Evolutionary conservation across 768 basidiomycete species (phyloP), one percentile per base, ranked within the genome.

Genomic region (Trametes gibbosa): DNA sequence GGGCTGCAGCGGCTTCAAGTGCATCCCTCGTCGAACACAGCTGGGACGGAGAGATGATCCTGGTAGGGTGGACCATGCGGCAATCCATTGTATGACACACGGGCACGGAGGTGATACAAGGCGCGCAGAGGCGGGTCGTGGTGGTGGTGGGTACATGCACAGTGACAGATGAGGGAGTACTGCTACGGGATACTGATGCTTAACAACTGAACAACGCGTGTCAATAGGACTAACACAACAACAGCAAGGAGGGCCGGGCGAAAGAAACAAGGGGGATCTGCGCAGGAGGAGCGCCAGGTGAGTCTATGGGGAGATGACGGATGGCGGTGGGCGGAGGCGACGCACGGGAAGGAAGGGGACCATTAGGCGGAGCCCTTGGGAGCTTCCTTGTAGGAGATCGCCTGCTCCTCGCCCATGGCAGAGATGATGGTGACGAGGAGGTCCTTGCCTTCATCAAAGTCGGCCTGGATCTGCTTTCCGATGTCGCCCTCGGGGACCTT

Each of bases 331-430:
- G n/a, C n/a, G n/a, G 53, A 40, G 46, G 21, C 16, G 41, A 59
- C 57, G 24, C 48, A 61, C 59, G 25, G 35, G 21, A 25, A 39
- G 16, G 43, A 25, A 40, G 42, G 37, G 19, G 25, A 37, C 53
- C 24, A 23, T 66, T 69, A 73, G 54, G 66, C 27, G 25, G 55
- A 61, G 61, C 80, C 81, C 77, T 88, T 87, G 64, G 92, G 92
- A 55, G 90, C 89, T 75, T 95, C 94, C 84, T 98, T 96, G 75
- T 53, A 84, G 66, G 91, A 87, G 70, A 96, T 88, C 63, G 90
- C 87, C 80, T 88, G 87, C 78, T 97, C 95, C 77, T 98, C 94
- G 62, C 81, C 82, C 95, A 98, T 98, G 70, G 96, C 89, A 65
- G 81, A 76, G 72, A 94, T 79, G 71, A 94, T 85, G 66, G 92